Evolutionary conservation across 129 eudicot species (phyloP).

Genomic region (Ambrosia trifida): DNA sequence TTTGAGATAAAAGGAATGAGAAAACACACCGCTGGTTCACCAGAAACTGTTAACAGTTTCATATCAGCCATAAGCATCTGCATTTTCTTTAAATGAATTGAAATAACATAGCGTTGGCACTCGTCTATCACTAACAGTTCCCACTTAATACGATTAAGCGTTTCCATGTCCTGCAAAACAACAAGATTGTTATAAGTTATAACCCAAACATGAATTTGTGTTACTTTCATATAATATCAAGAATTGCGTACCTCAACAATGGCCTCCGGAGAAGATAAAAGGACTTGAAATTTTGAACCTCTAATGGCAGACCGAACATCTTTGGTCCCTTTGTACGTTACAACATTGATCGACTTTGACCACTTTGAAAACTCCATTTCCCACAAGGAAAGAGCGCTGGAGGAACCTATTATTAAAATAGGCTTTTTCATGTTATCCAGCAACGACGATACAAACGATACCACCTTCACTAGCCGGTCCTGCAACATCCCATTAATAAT

Average conservation of each 20-base stretch:
- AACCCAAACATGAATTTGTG: neutral
- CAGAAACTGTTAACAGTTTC: slow-evolving; percentile 37
- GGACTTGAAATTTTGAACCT: slow-evolving; percentile 38
- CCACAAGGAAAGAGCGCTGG: slow-evolving; percentile 37
- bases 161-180: slow-evolving; percentile 36
- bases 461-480: slow-evolving; percentile 46
- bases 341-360: slow-evolving; percentile 31
- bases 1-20: neutral
- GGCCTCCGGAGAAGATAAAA: slow-evolving; percentile 34
- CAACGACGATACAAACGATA: slow-evolving; percentile 41
- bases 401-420: slow-evolving; percentile 33
- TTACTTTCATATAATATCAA: neutral
- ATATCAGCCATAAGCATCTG: slow-evolving; percentile 33
- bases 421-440: slow-evolving; percentile 30
- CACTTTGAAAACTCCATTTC: slow-evolving; percentile 45
- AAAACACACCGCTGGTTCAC: slow-evolving; percentile 29
- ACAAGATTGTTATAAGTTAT: neutral
- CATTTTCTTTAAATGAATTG: slow-evolving; percentile 11
- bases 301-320: slow-evolving; percentile 34
- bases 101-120: slow-evolving; percentile 32
- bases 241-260: slow-evolving; percentile 38
- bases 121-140: slow-evolving; percentile 38
- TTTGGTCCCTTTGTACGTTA: slow-evolving; percentile 37
- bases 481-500: slow-evolving; percentile 8
- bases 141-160: slow-evolving; percentile 39